Base-by-base conservation (phyloP, 208 protist genomes). In the Crithidia brevicula region DNA sequence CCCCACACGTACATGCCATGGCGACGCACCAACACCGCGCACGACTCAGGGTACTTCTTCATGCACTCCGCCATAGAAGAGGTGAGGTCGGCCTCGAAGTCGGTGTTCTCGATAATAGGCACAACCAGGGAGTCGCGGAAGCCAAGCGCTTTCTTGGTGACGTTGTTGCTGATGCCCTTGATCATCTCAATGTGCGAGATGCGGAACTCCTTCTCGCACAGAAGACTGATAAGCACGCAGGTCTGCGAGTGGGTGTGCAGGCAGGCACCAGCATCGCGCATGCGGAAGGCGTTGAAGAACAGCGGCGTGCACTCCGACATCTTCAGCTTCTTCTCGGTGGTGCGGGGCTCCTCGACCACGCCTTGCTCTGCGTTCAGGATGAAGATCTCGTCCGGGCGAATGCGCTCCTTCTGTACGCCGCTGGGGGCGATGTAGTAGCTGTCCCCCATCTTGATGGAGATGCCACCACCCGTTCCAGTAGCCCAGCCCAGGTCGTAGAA, bases 1-100 rank as follows among this genome's bases (percentile, higher is more conserved):
- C 95, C 95, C 96, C 97, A 99, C 15, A 98, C 92, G 73, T 98
- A 99, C 47, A 98, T 90, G 67, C 96, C 97, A 66, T 98, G 96
- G 34, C 97, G 79, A 25, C 95, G 89, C 52, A 99, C 96, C 1
- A 98, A 72, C 25, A 99, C 92, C 9, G 93, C 93, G 47, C 75
- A 89, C 30, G 93, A 82, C 40, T 98, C 73, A n/a, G 96, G 96
- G 67, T 98, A 98, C 51, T 69, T 67, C 65, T 83, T 34, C 82
- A 99, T 98, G 45, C 90, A 94, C n/a, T 67, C 79, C 33, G 84
- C 84, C 88, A 93, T 91, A 51, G 81, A 83, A 4, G 66, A 64
- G 3, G 81, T 92, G 3, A 98, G 73, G 57, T 97, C 82, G 33
- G 58, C 38, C 66, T 96, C 92, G 28, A 81, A 76, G 50, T 96